Evolutionary conservation across 1,284 basidiomycete species (phyloP), one percentile per base, ranked within the genome.

Genomic region (Cryptococcus neoformans): DNA sequence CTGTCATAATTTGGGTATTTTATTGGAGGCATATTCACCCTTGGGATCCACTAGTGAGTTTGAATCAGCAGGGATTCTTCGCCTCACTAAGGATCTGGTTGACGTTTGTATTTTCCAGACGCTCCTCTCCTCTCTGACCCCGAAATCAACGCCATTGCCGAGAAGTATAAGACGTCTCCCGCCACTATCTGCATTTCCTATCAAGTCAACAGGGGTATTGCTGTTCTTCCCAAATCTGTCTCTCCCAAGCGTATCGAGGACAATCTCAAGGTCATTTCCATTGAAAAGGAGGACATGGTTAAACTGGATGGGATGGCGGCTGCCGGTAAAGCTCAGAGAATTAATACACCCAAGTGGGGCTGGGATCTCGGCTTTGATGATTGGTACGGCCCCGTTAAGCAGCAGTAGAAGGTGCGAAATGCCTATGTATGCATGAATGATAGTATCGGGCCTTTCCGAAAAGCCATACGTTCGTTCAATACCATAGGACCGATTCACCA

Each of bases 21-120:
- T 85, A 35, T 79, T 88, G 0, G 83, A 91, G 73, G 90, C 90
- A 0, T 93, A 92, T 77, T 90, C 87, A 8, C 92, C 92, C 3
- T 82, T 92, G 36, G 90, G 90, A 5, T 89, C 87, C 16, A 84
- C 85, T 6, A 80, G 82, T 65, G 82, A 83, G 65, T 57, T n/a
- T 38, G n/a, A 2, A 41, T 44, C 42, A 16, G 17, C 42, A n/a
- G 17, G 35, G 47, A n/a, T 16, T 9, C 8, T 12, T n/a, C 12
- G 16, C 14, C 7, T n/a, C 10, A 35, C 37, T 54, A 41, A 54
- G 17, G 12, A 11, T 12, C 39, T 4, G 28, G 4, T 28, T 28
- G 28, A 28, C 28, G 4, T 28, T 28, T 28, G 28, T 28, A 28
- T 28, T 28, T 4, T 4, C 2, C 46, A 67, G 71, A 74, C 64